Percentiles rank a stretch among this genome's conserved stretches.
Evolutionary conservation across 768 basidiomycete species (phyloP).

Genomic region (Dioszegia crocea): DNA sequence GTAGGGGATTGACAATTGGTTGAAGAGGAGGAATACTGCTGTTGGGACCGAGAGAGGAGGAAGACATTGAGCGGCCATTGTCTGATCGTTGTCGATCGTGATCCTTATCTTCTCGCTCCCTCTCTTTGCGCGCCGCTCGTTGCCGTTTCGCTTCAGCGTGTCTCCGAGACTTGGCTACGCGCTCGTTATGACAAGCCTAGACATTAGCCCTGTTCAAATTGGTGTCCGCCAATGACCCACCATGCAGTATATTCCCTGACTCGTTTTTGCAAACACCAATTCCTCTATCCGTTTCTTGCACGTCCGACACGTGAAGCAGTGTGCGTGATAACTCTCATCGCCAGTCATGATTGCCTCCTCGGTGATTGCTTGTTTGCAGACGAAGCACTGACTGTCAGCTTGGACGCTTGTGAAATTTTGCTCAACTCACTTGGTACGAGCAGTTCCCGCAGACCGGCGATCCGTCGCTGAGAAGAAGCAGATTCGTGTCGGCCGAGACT

Average conservation of each 20-base stretch:
- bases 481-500: conserved; percentile 91
- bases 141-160: conserved; percentile 81
- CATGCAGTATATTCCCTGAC: conserved; percentile 90
- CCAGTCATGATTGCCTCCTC: conserved; percentile 99
- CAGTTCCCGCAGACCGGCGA: conserved; percentile 66
- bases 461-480: conserved; percentile 93
- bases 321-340: conserved; percentile 96
- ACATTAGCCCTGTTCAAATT: background rate
- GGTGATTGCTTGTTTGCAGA: conserved; percentile 87
- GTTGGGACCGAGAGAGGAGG: conserved; percentile 8
- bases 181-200: conserved; percentile 93
- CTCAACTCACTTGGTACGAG: conserved; percentile 43
- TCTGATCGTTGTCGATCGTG: conserved; percentile 5
- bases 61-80: background rate
- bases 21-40: conserved; percentile 19
- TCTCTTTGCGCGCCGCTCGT: conserved; percentile 53
- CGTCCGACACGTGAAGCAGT: conserved; percentile 96
- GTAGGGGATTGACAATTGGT: conserved; percentile 3
- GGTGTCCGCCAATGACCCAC: conserved; percentile 29
- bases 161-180: conserved; percentile 84
- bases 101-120: conserved; percentile 36
- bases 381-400: conserved; percentile 66
- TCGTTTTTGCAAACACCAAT: conserved; percentile 96
- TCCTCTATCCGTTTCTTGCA: conserved; percentile 95
- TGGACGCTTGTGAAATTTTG: background rate